phyloP scores from a whole-genome alignment of 305 asterid species.

The Salvia sclarea region DNA sequence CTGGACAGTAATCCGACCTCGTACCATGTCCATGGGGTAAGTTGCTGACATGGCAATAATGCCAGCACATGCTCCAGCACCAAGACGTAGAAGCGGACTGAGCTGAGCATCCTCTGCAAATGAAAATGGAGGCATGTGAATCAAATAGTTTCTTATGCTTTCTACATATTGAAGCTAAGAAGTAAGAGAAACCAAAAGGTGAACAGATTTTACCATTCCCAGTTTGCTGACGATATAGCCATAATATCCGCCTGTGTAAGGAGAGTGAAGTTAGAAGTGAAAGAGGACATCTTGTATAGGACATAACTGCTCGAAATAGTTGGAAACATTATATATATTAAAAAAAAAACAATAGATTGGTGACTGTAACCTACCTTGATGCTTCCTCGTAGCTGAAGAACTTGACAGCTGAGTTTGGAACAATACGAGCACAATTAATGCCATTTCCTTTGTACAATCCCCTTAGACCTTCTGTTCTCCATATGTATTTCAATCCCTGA shows the following conservation, averaged over 20 bases:
- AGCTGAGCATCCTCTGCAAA: conserved; percentile 80
- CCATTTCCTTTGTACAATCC: conserved; percentile 97
- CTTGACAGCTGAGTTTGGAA: conserved; percentile 97
- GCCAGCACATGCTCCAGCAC: conserved; percentile 99
- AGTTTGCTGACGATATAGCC: conserved; percentile 72
- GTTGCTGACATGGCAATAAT: conserved; percentile 99
- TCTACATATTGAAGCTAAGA: not conserved
- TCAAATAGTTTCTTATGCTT: not conserved
- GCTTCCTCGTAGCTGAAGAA: conserved; percentile 99
- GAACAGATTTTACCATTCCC: conserved; percentile 69
- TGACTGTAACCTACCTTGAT: conserved; percentile 74
- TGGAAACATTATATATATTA: not conserved
- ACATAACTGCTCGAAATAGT: not conserved
- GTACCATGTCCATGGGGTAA: conserved; percentile 98
- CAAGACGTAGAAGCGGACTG: conserved; percentile 89
- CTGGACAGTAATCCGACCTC: conserved; percentile 97
- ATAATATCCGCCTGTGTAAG: conserved; percentile 77
- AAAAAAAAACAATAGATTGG: not conserved
- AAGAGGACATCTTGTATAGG: not conserved
- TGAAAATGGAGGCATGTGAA: not conserved
- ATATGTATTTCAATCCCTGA: conserved; percentile 88
- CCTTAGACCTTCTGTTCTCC: conserved; percentile 83
- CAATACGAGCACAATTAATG: conserved; percentile 93
- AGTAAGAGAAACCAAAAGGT: not conserved
- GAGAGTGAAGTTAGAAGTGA: not conserved